Evolutionary conservation across 306 rosid species (phyloP), one percentile per base, ranked within the genome.

Genomic region (Benincasa hispida): DNA sequence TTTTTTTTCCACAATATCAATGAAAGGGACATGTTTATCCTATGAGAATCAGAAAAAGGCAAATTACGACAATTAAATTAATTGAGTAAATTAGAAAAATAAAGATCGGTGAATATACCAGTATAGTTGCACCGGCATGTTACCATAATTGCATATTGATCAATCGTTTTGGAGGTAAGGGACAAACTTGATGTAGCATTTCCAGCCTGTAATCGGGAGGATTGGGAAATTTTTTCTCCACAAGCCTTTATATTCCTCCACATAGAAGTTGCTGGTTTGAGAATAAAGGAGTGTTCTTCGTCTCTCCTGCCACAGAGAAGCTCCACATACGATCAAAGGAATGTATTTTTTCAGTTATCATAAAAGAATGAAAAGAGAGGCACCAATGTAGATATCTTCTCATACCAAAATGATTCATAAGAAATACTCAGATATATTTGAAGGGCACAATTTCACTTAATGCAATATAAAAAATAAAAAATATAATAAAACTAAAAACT

Each of bases 201-300:
- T 84, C 81, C 82, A 84, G 83, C 62, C 66, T 62, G 84, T 17
- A 47, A 27, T 74, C 86, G 89, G 50, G 91, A 89, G 66, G 72
- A 79, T 24, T 58, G 92, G 25, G 85, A 86, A 62, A 81, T 85
- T 86, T 79, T 89, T 84, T 89, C 88, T 72, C 84, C 81, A 50
- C 58, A 83, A 78, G 77, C 61, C 82, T 89, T 85, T 59, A 86
- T 74, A 79, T 65, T 88, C 85, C 89, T 92, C 89, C 85, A 81
- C 76, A 76, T 48, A 77, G 96, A 79, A 78, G 85, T 85, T 76
- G 86, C 88, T 72, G 94, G 96, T 84, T 88, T 94, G 80, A 94
- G 91, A 73, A 94, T 89, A 84, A 90, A 94, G 80, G 98, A 94
- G 82, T 94, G 99, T 77, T 92, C 95, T 83, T 94, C 97, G 34